phyloP scores from a whole-genome alignment of 2,329 filamentous ascomycete genomes.

The Cephalotrichum gorgonifer region DNA sequence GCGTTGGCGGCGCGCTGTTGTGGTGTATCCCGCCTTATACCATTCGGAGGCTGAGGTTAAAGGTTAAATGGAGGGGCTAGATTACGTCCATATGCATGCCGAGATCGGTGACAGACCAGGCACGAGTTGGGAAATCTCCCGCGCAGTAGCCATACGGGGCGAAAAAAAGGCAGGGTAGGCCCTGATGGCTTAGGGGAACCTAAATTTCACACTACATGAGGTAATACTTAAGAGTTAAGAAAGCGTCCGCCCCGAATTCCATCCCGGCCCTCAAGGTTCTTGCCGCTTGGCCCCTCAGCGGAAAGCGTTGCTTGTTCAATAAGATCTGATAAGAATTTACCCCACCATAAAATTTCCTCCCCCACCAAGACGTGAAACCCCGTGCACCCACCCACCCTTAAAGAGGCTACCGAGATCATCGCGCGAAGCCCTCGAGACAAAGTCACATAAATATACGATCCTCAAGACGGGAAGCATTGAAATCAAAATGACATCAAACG shows the following conservation, averaged over 20 bases:
- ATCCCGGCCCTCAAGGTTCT: too few species aligned
- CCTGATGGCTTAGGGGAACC: too few species aligned
- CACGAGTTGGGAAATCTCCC: not conserved
- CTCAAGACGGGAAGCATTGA: not conserved
- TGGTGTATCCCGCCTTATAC: too few species aligned
- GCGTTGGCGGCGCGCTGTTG: too few species aligned
- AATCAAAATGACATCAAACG: not conserved
- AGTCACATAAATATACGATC: not conserved
- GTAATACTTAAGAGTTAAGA: too few species aligned
- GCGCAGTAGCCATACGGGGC: too few species aligned
- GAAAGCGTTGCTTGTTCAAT: not conserved
- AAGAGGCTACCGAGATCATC: too few species aligned
- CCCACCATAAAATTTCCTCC: constrained; percentile 4
- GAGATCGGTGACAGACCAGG: not conserved
- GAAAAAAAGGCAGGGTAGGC: too few species aligned
- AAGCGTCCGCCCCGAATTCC: too few species aligned
- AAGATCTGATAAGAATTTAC: constrained; percentile 5
- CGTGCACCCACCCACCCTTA: not conserved
- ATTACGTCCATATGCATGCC: not conserved
- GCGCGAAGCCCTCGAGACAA: not conserved
- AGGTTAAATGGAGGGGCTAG: not conserved
- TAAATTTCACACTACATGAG: too few species aligned
- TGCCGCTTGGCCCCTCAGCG: not conserved
- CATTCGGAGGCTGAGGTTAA: not conserved
- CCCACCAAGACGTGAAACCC: not conserved